Percentiles rank a stretch among this genome's conserved stretches.
phyloP scores from a whole-genome alignment of 2,329 filamentous ascomycete genomes.

The Alternaria triticina region DNA sequence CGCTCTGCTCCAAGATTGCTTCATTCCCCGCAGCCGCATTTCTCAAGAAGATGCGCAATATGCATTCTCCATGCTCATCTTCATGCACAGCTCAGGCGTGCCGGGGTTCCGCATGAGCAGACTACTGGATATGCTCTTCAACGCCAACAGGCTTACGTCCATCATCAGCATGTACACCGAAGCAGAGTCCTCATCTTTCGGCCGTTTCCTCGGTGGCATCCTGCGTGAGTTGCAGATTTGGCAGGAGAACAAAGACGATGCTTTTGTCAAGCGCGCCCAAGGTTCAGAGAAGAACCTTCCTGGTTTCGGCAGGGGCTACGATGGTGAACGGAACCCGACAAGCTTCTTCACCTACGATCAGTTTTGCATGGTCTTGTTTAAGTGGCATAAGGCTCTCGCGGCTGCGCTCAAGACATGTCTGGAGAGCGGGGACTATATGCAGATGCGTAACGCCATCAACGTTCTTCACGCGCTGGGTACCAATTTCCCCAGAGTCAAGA shows the following conservation, averaged over 20 bases:
- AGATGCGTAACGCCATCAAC: conserved; percentile 94
- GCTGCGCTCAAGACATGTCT: conserved; percentile 82
- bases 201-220: conserved; percentile 83
- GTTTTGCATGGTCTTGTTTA: conserved; percentile 83
- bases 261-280: conserved; percentile 82
- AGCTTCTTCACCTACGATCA: conserved; percentile 81
- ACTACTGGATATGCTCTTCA: conserved; percentile 83
- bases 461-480: conserved; percentile 81
- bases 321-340: conserved; percentile 72
- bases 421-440: conserved; percentile 89
- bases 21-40: conserved; percentile 84
- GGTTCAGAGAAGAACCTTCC: conserved; percentile 69
- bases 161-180: conserved; percentile 90
- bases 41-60: conserved; percentile 90
- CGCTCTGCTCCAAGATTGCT: conserved; percentile 84
- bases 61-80: conserved; percentile 83
- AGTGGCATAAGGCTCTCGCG: conserved; percentile 87
- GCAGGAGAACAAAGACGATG: conserved; percentile 74
- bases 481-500: conserved; percentile 87
- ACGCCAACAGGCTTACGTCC: conserved; percentile 77
- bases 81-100: conserved; percentile 82
- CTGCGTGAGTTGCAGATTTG: conserved; percentile 81
- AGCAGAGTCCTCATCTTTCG: conserved; percentile 90
- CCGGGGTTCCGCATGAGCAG: conserved; percentile 87
- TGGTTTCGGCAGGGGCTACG: conserved; percentile 79